A percentile compares a stretch with the other conserved stretches of the same genome.
These are phyloP conservation scores for Neurospora intermedia DNA, from an alignment of 495 filamentous ascomycete species.

Conservation along the genomic window DNA sequence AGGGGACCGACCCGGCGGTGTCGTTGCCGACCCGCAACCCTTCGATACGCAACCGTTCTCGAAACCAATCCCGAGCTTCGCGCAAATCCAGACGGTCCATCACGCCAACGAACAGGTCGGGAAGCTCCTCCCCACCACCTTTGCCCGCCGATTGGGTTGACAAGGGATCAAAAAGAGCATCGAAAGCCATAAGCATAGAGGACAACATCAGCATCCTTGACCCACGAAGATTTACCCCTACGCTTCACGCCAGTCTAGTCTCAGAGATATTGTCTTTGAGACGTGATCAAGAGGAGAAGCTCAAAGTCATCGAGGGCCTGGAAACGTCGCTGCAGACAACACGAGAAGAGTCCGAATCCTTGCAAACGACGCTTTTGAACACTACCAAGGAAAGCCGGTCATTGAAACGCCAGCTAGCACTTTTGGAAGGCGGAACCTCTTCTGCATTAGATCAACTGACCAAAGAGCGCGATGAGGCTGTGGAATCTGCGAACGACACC, in stretches of 20 bases:
- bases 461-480: slow-evolving; percentile 76
- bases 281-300: slow-evolving; percentile 80
- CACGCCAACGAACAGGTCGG: slow-evolving; percentile 46
- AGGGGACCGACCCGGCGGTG: slow-evolving; percentile 36
- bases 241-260: slow-evolving; percentile 86
- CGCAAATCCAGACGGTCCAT: slow-evolving; percentile 39
- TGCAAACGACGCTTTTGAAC: slow-evolving; percentile 48
- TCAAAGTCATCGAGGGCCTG: slow-evolving; percentile 69
- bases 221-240: slow-evolving; percentile 86
- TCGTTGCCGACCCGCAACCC: slow-evolving; percentile 49
- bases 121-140: slow-evolving; percentile 52
- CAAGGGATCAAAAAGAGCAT: slow-evolving; percentile 37
- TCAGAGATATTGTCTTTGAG: slow-evolving; percentile 84
- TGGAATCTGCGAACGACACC: slow-evolving; percentile 61
- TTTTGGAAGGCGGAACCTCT: slow-evolving; percentile 77
- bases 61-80: slow-evolving; percentile 46
- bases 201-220: slow-evolving; percentile 73
- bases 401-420: slow-evolving; percentile 70
- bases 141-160: slow-evolving; percentile 42
- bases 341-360: slow-evolving; percentile 59
- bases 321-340: slow-evolving; percentile 64
- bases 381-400: slow-evolving; percentile 66
- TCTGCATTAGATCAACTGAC: slow-evolving; percentile 73
- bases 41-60: slow-evolving; percentile 52
- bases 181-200: slow-evolving; percentile 49